Conservation (phyloP, 1,139 yeast species). For the Blastobotrys capitulatus region DNA sequence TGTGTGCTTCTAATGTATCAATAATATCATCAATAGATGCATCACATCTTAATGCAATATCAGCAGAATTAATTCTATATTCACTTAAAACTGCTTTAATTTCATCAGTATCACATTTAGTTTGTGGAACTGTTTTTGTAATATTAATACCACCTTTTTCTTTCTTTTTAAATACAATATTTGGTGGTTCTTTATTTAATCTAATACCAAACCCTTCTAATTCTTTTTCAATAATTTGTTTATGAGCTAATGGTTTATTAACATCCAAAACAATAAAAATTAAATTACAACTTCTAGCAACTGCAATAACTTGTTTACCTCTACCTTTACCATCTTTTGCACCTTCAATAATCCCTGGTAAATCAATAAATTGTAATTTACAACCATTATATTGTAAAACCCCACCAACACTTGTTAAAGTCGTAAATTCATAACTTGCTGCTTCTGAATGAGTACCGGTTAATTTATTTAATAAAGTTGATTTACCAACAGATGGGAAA, state of each 20-base stretch:
- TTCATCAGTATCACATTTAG: conserved; percentile 87
- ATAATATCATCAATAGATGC: conserved; percentile 95
- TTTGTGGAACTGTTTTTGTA: conserved; percentile 87
- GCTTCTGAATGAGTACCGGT: conserved; percentile 97
- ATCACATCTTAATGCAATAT: conserved; percentile 92
- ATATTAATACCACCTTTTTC: conserved; percentile 94
- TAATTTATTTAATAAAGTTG: conserved; percentile 71
- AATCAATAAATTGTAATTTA: conserved; percentile 93
- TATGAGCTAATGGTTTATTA: conserved; percentile 91
- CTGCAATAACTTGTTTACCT: conserved; percentile 98
- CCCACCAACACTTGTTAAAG: conserved; percentile 96
- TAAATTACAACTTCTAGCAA: conserved; percentile 91
- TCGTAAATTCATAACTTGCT: conserved; percentile 96
- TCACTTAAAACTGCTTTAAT: conserved; percentile 94
- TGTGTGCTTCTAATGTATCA: conserved; percentile 86
- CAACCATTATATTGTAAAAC: conserved; percentile 95
- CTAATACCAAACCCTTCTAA: conserved; percentile 97
- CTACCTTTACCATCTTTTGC: conserved; percentile 99
- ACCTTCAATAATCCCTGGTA: conserved; percentile 98
- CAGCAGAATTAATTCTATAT: conserved; percentile 94
- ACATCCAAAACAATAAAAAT: conserved; percentile 92
- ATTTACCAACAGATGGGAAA: conserved; percentile 96
- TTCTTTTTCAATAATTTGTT: conserved; percentile 88
- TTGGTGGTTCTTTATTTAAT: conserved; percentile 86
- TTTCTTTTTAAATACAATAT: conserved; percentile 82